Conservation (phyloP, 2,329 filamentous ascomycete genomes). For the Colletotrichum tofieldiae region DNA sequence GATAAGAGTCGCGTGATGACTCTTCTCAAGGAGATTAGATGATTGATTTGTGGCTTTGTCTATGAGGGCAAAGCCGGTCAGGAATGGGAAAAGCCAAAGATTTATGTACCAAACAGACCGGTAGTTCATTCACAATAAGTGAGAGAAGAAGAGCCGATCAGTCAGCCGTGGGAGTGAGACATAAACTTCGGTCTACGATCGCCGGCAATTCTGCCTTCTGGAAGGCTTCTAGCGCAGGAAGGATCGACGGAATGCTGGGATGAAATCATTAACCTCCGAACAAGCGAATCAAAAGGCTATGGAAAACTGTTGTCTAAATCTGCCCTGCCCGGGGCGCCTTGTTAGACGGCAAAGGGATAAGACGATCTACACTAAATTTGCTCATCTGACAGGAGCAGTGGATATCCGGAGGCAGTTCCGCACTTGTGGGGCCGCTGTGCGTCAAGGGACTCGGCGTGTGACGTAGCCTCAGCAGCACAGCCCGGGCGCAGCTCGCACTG, state of each 20-base stretch:
- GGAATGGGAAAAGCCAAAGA: no score
- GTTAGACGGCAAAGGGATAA: background rate
- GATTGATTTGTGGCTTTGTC: background rate
- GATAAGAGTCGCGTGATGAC: background rate
- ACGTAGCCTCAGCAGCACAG: background rate
- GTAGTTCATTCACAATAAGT: background rate
- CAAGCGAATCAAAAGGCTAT: background rate
- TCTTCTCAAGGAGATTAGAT: background rate
- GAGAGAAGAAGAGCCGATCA: background rate
- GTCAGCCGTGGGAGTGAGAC: background rate
- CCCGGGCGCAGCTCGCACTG: constrained; percentile 4
- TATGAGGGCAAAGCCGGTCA: background rate
- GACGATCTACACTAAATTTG: background rate
- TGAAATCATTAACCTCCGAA: background rate
- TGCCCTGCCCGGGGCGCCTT: background rate
- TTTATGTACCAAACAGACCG: background rate
- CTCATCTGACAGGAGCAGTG: background rate
- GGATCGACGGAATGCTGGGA: background rate
- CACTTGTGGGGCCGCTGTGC: background rate
- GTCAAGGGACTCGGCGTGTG: background rate
- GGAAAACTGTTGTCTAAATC: background rate
- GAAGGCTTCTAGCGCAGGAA: constrained; percentile 30
- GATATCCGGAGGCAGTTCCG: background rate
- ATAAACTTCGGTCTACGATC: constrained; percentile 4
- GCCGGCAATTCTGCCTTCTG: constrained; percentile 23